A percentile compares a stretch with the other conserved stretches of the same genome.
These are phyloP conservation scores for Cutaneotrichosporon dermatis DNA, from an alignment of 1,284 basidiomycete species.

Conservation along the genomic window DNA sequence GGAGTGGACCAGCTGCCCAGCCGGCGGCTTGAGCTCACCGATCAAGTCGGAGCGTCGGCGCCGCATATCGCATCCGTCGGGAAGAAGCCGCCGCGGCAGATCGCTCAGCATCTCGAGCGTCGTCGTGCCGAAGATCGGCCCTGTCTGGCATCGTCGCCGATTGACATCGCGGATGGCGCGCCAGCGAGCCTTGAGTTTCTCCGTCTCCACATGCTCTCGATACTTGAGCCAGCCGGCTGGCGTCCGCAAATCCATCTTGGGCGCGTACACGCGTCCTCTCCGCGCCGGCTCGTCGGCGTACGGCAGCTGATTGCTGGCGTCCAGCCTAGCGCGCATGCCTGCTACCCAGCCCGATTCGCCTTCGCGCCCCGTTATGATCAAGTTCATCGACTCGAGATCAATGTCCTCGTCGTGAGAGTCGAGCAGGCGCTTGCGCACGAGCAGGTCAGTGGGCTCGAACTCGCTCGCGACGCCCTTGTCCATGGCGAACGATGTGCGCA, in stretches of 20 bases:
- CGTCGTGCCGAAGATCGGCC: constrained; percentile 65
- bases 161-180: constrained; percentile 71
- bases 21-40: constrained; percentile 48
- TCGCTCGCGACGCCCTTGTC: constrained; percentile 70
- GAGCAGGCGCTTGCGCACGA: constrained; percentile 69
- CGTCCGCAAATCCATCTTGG: constrained; percentile 64
- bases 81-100: constrained; percentile 56
- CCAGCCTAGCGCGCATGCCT: constrained; percentile 58
- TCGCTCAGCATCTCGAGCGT: constrained; percentile 53
- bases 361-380: constrained; percentile 59
- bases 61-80: constrained; percentile 54
- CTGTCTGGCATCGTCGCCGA: constrained; percentile 61
- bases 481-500: constrained; percentile 89
- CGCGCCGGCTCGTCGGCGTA: constrained; percentile 55
- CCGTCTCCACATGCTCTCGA: constrained; percentile 57
- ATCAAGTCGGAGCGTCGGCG: constrained; percentile 29
- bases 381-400: constrained; percentile 62
- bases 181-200: constrained; percentile 61
- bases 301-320: constrained; percentile 67
- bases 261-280: constrained; percentile 50
- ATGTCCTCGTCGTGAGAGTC: constrained; percentile 51
- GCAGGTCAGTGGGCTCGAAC: constrained; percentile 81
- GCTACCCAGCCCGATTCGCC: constrained; percentile 54
- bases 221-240: constrained; percentile 67
- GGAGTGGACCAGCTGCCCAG: constrained; percentile 59